These are phyloP conservation scores for Sphagnum fallax DNA, from an alignment of 228 moss, liverwort and hornwort genomes.

Conservation along the genomic window DNA sequence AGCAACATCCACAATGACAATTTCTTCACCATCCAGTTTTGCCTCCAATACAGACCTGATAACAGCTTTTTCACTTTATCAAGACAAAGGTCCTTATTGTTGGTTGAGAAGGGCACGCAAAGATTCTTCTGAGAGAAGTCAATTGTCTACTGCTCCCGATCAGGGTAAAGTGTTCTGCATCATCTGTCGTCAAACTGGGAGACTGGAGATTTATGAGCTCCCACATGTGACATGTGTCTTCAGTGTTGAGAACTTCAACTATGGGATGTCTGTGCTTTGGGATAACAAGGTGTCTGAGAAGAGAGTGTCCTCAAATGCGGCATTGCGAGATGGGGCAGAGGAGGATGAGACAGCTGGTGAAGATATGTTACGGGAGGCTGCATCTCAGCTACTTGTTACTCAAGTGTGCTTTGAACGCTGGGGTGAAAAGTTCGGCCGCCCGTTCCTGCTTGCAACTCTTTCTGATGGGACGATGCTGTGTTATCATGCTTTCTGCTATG, in stretches of 20 bases:
- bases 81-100: conserved; percentile 72
- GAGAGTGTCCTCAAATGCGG: conserved; percentile 42
- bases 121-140: conserved; percentile 27
- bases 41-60: conserved; percentile 48
- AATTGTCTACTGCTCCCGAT: conserved; percentile 33
- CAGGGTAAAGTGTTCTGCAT: conserved; percentile 66
- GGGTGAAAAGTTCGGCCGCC: conserved; percentile 88
- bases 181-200: conserved; percentile 80
- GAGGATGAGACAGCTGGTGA: conserved; percentile 47
- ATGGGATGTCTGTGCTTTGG: conserved; percentile 66
- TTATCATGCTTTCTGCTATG: conserved; percentile 89
- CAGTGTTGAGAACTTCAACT: conserved; percentile 59
- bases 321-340: conserved; percentile 45
- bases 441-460: conserved; percentile 88
- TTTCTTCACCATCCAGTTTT: conserved; percentile 57
- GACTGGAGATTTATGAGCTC: conserved; percentile 81
- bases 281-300: conserved; percentile 55
- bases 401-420: conserved; percentile 90
- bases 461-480: conserved; percentile 94
- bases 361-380: conserved; percentile 41
- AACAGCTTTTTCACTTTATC: conserved; percentile 78
- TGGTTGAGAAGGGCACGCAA: conserved; percentile 71
- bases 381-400: conserved; percentile 65
- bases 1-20: conserved; percentile 50
- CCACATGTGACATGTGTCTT: conserved; percentile 65